Conservation (phyloP, 192 early-diverging fungal genomes). For the Rhizophlyctis rosea region DNA sequence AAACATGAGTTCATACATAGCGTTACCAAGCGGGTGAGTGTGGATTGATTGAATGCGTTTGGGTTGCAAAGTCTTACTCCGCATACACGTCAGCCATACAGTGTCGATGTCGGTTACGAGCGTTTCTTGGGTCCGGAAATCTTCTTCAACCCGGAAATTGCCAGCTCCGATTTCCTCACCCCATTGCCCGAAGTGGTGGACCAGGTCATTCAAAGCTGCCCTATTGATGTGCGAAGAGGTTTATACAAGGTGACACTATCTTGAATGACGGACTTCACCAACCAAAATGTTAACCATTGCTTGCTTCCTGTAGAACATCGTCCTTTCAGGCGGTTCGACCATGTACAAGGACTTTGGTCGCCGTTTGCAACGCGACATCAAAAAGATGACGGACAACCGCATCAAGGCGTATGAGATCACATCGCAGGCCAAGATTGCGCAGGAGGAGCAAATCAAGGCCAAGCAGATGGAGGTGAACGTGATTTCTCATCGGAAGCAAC, state of each 20-base stretch:
- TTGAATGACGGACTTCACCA: background rate
- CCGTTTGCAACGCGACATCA: conserved; percentile 93
- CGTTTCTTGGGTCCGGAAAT: conserved; percentile 99
- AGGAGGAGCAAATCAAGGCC: conserved; percentile 53
- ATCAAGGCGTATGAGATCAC: conserved; percentile 35
- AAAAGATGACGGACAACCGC: conserved; percentile 71
- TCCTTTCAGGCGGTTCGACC: conserved; percentile 95
- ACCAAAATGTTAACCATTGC: background rate
- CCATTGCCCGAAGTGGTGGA: conserved; percentile 96
- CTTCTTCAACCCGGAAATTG: conserved; percentile 99
- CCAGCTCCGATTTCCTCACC: conserved; percentile 92
- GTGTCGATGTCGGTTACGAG: conserved; percentile 96
- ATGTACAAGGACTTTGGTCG: conserved; percentile 98
- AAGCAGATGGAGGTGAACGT: conserved; percentile 94
- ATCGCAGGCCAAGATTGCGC: conserved; percentile 29
- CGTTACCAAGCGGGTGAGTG: conserved; percentile 77
- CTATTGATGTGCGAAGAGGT: conserved; percentile 94
- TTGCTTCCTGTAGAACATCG: conserved; percentile 84
- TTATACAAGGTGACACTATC: conserved; percentile 75
- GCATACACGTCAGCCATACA: conserved; percentile 67
- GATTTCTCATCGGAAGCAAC: conserved; percentile 96
- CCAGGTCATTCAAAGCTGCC: conserved; percentile 92
- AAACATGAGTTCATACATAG: conserved; percentile 79
- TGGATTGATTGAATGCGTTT: background rate
- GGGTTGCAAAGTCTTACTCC: too few species aligned